phyloP scores from a whole-genome alignment of 768 basidiomycete species.

The Tulasnella sp. region DNA sequence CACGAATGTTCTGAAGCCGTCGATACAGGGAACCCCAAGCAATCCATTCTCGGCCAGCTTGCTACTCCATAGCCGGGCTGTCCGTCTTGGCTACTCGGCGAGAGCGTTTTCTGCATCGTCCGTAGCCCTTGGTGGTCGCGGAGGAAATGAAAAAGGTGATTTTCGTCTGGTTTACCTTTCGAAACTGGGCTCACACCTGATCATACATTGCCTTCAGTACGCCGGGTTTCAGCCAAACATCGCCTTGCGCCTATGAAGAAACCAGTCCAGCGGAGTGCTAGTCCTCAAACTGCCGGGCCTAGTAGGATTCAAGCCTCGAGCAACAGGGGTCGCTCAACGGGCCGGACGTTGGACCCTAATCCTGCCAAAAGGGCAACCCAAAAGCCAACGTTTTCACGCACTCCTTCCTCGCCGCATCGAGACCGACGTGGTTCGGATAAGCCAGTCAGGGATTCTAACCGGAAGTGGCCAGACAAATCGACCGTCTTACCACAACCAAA shows the following conservation, averaged over 20 bases:
- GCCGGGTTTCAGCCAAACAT: neutral
- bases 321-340: neutral
- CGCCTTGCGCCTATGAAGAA: neutral
- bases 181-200: neutral
- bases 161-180: no score
- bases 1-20: neutral
- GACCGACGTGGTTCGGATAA: neutral
- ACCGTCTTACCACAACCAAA: neutral
- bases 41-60: neutral
- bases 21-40: neutral
- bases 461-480: neutral
- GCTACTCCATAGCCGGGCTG: neutral
- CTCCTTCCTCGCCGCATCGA: neutral
- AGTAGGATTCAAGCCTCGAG: neutral
- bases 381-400: neutral
- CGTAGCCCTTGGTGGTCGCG: neutral
- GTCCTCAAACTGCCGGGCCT: neutral
- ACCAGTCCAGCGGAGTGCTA: neutral
- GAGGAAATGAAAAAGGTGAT: neutral
- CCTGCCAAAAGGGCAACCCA: neutral
- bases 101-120: neutral
- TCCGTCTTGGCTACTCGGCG: neutral
- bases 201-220: neutral
- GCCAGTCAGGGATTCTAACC: neutral
- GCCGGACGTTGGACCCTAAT: neutral